Conservation (phyloP, 75 land plant genomes). For the Selaginella moellendorffii region DNA sequence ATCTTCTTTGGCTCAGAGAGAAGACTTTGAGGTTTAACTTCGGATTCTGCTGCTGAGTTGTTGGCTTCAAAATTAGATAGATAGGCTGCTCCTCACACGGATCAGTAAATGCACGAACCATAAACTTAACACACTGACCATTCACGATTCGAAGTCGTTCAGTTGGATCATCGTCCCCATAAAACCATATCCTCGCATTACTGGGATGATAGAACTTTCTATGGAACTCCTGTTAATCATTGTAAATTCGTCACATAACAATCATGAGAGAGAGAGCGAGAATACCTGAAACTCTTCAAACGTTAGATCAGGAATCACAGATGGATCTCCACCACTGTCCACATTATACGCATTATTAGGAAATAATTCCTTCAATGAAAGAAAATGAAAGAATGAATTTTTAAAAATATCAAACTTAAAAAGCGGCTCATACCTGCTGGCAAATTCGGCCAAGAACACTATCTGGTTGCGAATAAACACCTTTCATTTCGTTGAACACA, state of each 20-base stretch:
- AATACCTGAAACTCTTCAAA: slow-evolving; percentile 90
- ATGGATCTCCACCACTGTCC: slow-evolving; percentile 98
- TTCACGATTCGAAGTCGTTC: slow-evolving; percentile 67
- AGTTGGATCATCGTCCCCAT: slow-evolving; percentile 92
- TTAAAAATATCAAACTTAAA: slow-evolving; percentile 1
- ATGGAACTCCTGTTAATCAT: slow-evolving; percentile 69
- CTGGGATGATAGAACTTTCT: slow-evolving; percentile 88
- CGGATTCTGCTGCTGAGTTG: slow-evolving; percentile 55
- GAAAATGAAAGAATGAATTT: neutral
- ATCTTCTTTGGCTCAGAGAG: slow-evolving; percentile 67
- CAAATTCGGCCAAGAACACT: slow-evolving; percentile 60
- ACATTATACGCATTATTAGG: slow-evolving; percentile 97
- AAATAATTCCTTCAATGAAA: slow-evolving; percentile 55
- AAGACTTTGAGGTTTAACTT: slow-evolving; percentile 52
- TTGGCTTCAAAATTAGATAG: slow-evolving; percentile 73
- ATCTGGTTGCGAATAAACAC: slow-evolving; percentile 98
- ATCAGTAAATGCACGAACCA: neutral
- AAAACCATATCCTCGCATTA: slow-evolving; percentile 99
- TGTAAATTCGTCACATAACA: neutral
- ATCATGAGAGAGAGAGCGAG: neutral
- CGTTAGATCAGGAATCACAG: slow-evolving; percentile 88
- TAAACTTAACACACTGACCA: slow-evolving; percentile 39
- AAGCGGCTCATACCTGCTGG: slow-evolving; percentile 49
- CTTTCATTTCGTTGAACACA: slow-evolving; percentile 99
- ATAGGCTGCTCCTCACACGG: slow-evolving; percentile 83